Base-by-base conservation (phyloP, 371 early-diverging fungal genomes). In the Mucor circinelloides region DNA sequence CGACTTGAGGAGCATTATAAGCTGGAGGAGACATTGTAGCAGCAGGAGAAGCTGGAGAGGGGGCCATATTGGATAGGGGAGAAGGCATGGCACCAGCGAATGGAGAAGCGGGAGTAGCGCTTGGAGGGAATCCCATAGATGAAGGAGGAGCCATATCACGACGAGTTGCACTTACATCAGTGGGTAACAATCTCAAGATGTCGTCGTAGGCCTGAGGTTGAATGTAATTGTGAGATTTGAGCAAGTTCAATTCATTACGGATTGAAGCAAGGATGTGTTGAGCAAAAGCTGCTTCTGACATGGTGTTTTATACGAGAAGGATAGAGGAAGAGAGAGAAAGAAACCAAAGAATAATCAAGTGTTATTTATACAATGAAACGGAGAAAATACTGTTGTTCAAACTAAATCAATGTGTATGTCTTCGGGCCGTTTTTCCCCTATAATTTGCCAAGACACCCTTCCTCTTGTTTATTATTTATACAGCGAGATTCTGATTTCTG, bases 201-300 rank as follows among this genome's bases (percentile, higher is more conserved):
- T 75, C 76, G 27, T 78, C 69, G 50, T 79, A 76, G 7, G 78
- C 71, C 38, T 79, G 68, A 19, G 67, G 68, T 63, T 72, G 64
- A 50, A 83, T 56, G 27, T 71, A 77, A 32, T 79, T 72, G 25
- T 76, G 68, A 21, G 76, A 72, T 50, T 75, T 83, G 9, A 83
- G 61, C n/a, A 81, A 68, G 7, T 67, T 60, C 42, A 83, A 64
- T 48, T 83, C 81, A 28, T 73, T 77, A 50, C 78, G 81, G 64
- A 83, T 79, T 46, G 73, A 75, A 31, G 76, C 42, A 46, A 83
- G 59, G 42, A 83, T 73, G 54, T 83, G 74, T 38, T 78, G 44
- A 34, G 60, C 74, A 61, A 66, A 66, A 23, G 68, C 71, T 15
- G 58, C 10, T 44, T 76, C 73, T 56, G 65, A 40, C 77, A 76